Base-by-base conservation (phyloP, 768 basidiomycete species). In the Neoboletus brunneissimus region DNA sequence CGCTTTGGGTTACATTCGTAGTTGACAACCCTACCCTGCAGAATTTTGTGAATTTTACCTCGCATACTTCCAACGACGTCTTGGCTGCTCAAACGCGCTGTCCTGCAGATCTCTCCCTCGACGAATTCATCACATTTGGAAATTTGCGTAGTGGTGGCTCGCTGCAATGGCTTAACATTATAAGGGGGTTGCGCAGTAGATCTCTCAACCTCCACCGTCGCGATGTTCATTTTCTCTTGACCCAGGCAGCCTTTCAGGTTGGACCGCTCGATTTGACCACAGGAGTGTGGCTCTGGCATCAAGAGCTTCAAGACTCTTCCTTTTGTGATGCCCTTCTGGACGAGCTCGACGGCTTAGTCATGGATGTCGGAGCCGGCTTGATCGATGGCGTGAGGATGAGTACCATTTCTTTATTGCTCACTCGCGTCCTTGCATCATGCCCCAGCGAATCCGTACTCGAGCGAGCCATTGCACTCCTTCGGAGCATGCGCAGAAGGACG, bases 361-460 rank as follows among this genome's bases (percentile, higher is more conserved):
- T 20, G 18, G 10, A 20, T 9, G 22, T 15, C 15, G 23, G 22
- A 23, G 22, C 15, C 16, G 22, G 22, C 6, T 16, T 12, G 69
- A 75, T 54, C 42, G 65, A 73, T 54, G 58, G 51, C 1, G 37
- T 61, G 16, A 51, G 71, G 0, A 59, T 75, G 51, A 53, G 60
- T 48, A 75, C 66, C 25, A 65, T 73, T 32, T 61, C 69, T 20
- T 43, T 71, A 29, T 53, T 80, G 9, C 60, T 64, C 12, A 23
- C 20, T 35, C 48, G 42, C 2, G 23, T 43, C 7, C 22, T 43
- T 23, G 22, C 42, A 16, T 25, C 42, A 22, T 25, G 29, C 29
- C 29, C 29, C 8, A 29, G 29, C 8, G 29, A 29, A 29, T 1
- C 1, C 29, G 9, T 29, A 7, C 15, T 15, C 23, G 42, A 43